Conservation (phyloP, 73 alveolate species). For the Tetrahymena thermophila region DNA sequence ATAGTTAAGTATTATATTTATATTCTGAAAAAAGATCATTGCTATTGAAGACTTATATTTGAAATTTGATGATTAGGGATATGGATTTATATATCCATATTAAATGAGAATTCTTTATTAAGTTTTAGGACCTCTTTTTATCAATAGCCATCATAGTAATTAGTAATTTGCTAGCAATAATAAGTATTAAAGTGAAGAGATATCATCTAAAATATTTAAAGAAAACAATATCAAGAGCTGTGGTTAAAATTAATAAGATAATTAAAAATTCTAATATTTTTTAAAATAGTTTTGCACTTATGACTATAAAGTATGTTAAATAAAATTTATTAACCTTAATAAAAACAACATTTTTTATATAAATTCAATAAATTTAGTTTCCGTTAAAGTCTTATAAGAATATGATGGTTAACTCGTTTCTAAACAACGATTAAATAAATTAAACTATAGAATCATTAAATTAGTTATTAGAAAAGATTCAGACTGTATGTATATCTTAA, state of each 20-base stretch:
- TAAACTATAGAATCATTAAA: background rate
- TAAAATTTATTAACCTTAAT: too few species aligned
- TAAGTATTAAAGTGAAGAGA: background rate
- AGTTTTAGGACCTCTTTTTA: background rate
- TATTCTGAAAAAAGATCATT: background rate
- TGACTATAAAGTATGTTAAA: background rate
- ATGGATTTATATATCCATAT: background rate
- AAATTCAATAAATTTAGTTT: background rate
- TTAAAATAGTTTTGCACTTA: background rate
- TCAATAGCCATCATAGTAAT: background rate
- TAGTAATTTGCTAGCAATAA: background rate
- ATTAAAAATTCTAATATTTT: background rate
- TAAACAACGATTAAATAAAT: background rate
- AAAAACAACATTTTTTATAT: too few species aligned
- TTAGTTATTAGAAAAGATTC: background rate
- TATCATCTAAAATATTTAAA: background rate
- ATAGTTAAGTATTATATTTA: background rate
- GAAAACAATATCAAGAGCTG: background rate
- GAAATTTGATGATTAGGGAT: background rate
- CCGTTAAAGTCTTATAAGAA: background rate
- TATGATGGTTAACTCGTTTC: background rate
- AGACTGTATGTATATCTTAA: background rate
- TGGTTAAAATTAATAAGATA: background rate
- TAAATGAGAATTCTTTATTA: background rate
- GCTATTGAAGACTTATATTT: background rate